phyloP scores from a whole-genome alignment of 192 early-diverging fungal species.

The Dimargaris verticillata region DNA sequence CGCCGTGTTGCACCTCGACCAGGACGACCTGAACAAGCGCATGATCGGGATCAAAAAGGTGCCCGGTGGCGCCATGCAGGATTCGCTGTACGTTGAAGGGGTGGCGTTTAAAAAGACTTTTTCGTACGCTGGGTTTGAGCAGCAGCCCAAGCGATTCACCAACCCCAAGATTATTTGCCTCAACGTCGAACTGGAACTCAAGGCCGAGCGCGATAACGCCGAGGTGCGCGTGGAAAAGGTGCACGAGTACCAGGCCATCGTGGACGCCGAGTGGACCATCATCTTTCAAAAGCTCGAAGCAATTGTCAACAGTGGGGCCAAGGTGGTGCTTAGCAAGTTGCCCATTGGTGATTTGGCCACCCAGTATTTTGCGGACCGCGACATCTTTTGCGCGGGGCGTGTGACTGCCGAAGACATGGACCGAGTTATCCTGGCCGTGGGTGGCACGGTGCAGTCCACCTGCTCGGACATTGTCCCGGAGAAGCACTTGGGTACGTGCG shows the following conservation, averaged over 20 bases:
- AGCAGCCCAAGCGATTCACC: conserved; percentile 90
- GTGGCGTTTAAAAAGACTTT: conserved; percentile 99
- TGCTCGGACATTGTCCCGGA: conserved; percentile 62
- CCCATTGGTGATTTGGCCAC: conserved; percentile 98
- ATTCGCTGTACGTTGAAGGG: conserved; percentile 86
- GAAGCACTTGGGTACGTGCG: conserved; percentile 78
- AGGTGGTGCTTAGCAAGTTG: conserved; percentile 91
- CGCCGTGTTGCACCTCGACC: conserved; percentile 87
- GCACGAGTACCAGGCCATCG: conserved; percentile 95
- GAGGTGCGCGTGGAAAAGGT: conserved; percentile 95
- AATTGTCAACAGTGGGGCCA: conserved; percentile 87
- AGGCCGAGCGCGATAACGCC: conserved; percentile 98
- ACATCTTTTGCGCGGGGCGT: conserved; percentile 97
- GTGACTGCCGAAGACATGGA: conserved; percentile 84
- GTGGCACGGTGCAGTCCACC: conserved; percentile 82
- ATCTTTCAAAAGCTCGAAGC: conserved; percentile 97
- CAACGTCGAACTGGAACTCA: conserved; percentile 96
- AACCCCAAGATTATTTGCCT: conserved; percentile 81
- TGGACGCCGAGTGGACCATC: conserved; percentile 98
- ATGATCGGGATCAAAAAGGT: conserved; percentile 99
- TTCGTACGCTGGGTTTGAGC: conserved; percentile 97
- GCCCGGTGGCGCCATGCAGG: conserved; percentile 96
- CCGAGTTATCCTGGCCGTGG: conserved; percentile 88
- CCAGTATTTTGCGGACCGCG: conserved; percentile 98
- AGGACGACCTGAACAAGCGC: conserved; percentile 85